Conservation (phyloP, 495 filamentous ascomycete species). For the Hypoxylon cercidicola region DNA sequence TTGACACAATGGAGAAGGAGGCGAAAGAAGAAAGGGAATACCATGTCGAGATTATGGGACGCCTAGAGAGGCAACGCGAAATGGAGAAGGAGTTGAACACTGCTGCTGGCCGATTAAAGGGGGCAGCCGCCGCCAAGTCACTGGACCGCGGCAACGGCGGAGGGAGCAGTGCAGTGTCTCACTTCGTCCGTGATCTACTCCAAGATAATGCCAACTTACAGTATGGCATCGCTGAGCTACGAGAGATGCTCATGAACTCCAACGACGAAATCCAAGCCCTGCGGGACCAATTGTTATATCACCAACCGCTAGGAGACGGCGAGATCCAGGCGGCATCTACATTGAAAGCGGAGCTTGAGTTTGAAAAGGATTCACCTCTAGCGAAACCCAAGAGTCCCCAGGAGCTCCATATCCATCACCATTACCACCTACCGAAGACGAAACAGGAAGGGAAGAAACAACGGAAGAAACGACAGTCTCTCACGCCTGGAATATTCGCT, state of each 20-base stretch:
- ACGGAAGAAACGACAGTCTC: conserved; percentile 75
- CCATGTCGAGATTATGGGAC: conserved; percentile 80
- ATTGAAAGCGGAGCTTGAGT: conserved; percentile 75
- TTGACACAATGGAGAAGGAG: conserved; percentile 89
- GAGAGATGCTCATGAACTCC: conserved; percentile 91
- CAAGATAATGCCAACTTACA: conserved; percentile 96
- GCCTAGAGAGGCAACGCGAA: conserved; percentile 78
- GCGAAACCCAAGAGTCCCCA: conserved; percentile 64
- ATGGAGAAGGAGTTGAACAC: conserved; percentile 81
- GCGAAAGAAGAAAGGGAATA: conserved; percentile 82
- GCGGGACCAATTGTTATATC: conserved; percentile 81
- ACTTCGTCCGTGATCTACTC: conserved; percentile 94
- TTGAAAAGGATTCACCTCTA: conserved; percentile 54
- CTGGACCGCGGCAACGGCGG: conserved; percentile 60
- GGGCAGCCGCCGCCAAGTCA: conserved; percentile 74
- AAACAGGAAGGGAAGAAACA: conserved; percentile 71
- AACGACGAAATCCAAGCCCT: conserved; percentile 92
- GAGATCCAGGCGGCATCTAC: conserved; percentile 58
- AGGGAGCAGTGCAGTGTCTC: conserved; percentile 77
- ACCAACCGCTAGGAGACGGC: conserved; percentile 70
- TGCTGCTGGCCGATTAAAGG: conserved; percentile 80
- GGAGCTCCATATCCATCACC: conserved; percentile 90
- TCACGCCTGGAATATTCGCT: conserved; percentile 68
- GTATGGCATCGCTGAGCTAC: conserved; percentile 85
- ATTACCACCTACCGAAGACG: conserved; percentile 77